A percentile compares a stretch with the other conserved stretches of the same genome.
phyloP scores from a whole-genome alignment of 495 filamentous ascomycete genomes.

The Penicillium riverlandense region DNA sequence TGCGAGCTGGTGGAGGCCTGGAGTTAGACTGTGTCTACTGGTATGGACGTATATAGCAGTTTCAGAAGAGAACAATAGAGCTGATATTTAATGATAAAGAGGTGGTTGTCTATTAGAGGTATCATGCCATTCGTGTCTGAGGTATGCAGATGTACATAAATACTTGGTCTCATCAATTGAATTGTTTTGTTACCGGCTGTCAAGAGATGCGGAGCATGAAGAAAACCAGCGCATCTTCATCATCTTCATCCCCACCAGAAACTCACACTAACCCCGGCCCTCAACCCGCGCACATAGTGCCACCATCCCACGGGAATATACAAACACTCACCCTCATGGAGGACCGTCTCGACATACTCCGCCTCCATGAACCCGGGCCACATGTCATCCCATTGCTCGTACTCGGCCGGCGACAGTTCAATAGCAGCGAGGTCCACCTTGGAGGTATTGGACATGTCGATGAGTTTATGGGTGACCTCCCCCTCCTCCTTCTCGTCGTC shows the following conservation, averaged over 20 bases:
- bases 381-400: conserved; percentile 41
- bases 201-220: too few species aligned
- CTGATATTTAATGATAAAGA: background rate
- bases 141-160: background rate
- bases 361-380: conserved; percentile 54
- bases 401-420: conserved; percentile 37
- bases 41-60: background rate
- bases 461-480: conserved; percentile 22
- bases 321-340: conserved; percentile 74
- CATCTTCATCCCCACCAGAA: conserved; percentile 65
- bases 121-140: too few species aligned
- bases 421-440: conserved; percentile 58
- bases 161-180: background rate
- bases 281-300: conserved; percentile 90
- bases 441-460: conserved; percentile 93
- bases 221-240: too few species aligned
- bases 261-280: conserved; percentile 87
- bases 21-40: conserved; percentile 11
- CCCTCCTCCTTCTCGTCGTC: conserved; percentile 1
- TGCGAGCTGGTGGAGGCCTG: conserved; percentile 32
- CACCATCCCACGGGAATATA: conserved; percentile 97
- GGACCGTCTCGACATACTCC: conserved; percentile 68
- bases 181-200: too few species aligned
- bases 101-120: background rate
- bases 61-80: too few species aligned